Conservation (phyloP, 2,329 filamentous ascomycete genomes). For the Metarhizium humberi region DNA sequence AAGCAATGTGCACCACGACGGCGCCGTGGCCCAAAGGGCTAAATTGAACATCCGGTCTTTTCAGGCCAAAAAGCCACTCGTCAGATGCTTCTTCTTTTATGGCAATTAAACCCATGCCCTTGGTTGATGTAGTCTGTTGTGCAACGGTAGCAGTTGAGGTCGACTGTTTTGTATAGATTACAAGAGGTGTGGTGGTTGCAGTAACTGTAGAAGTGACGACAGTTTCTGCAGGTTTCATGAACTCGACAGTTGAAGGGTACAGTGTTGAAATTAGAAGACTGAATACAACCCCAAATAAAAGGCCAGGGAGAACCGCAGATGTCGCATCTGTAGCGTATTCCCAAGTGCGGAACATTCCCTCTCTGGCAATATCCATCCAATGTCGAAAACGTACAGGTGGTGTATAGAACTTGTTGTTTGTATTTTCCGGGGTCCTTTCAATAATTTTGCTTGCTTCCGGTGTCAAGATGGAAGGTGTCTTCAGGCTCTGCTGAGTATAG, state of each 20-base stretch:
- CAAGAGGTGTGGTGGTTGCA: conserved; percentile 10
- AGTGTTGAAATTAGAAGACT: conserved; percentile 17
- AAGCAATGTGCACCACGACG: conserved; percentile 45
- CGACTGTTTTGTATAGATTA: conserved; percentile 7
- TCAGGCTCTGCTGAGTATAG: conserved; percentile 40
- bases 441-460: conserved; percentile 23
- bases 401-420: conserved; percentile 5
- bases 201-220: conserved; percentile 12
- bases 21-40: conserved; percentile 32
- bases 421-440: conserved; percentile 7
- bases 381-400: neutral
- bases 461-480: conserved; percentile 31
- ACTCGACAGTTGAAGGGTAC: conserved; percentile 15
- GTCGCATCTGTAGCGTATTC: conserved; percentile 4
- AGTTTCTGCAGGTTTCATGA: neutral
- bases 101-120: conserved; percentile 18
- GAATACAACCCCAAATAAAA: conserved; percentile 15
- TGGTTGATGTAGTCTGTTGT: conserved; percentile 7
- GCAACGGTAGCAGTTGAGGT: conserved; percentile 4
- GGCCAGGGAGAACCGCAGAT: conserved; percentile 14
- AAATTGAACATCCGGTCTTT: conserved; percentile 21
- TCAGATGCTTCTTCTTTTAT: conserved; percentile 19
- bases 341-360: neutral
- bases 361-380: neutral
- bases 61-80: conserved; percentile 25